Evolutionary conservation across 306 rosid genomes (phyloP), one percentile per base, ranked within the genome.

Genomic region (Gynostemma pentaphyllum): DNA sequence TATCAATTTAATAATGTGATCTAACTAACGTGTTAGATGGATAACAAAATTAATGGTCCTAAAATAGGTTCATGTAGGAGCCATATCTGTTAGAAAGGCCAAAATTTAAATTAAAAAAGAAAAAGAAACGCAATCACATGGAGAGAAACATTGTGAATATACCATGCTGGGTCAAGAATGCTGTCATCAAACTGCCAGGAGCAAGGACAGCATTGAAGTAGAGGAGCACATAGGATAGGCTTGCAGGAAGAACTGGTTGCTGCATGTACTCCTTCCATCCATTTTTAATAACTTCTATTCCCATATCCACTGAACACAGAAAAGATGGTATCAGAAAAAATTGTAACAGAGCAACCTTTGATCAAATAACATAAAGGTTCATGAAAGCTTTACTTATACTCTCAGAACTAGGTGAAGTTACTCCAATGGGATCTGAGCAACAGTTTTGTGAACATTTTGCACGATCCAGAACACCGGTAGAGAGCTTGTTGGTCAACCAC

Each of bases 161-260:
- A 94, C 99, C 95, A 28, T 73, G 89, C 78, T 88, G 97, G 11
- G 90, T 86, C 70, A 88, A 80, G 74, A 79, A 94, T 66, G 95
- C 97, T 23, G 95, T 88, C 99, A 94, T 86, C 89, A 88, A 80
- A 82, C 96, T 92, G 70, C 97, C 94, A 0, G 99, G 99, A 52
- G 95, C 73, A 71, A 92, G 99, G 63, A 86, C 95, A 45, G 87
- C 68, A 66, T 88, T 88, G 73, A 92, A 88, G 85, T 75, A 86
- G 68, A 86, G 97, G 50, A 92, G 83, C 54, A 92, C 95, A 74
- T 73, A 86, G 54, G 99, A 85, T 65, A 88, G 86, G 79, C 99
- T 92, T 61, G 95, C 99, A 52, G 96, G 99, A 76, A 88, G 95
- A 72, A 78, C 90, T 65, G 99, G 99, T 77, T 86, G 99, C 66